A percentile compares a stretch with the other conserved stretches of the same genome.
Evolutionary conservation across 2,329 filamentous ascomycete species (phyloP).

Genomic region (Aspergillus glaucus): DNA sequence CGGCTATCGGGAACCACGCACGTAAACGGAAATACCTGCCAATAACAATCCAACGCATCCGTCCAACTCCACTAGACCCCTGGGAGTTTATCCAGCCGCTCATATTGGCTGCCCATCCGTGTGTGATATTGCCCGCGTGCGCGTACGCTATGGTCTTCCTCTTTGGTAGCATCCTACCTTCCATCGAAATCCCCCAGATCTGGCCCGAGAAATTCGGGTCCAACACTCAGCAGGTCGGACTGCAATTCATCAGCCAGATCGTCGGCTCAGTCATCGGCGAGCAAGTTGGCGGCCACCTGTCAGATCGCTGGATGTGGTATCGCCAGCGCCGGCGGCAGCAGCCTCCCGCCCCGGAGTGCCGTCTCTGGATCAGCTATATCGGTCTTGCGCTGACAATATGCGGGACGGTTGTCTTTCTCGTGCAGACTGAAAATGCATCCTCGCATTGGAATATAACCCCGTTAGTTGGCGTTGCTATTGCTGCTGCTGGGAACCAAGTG

Average conservation of each 20-base stretch:
- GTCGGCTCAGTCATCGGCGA: slow-evolving; percentile 56
- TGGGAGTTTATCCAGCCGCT: slow-evolving; percentile 50
- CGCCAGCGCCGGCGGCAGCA: slow-evolving; percentile 26
- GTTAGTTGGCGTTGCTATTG: slow-evolving; percentile 49
- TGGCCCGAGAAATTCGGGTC: slow-evolving; percentile 52
- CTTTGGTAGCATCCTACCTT: slow-evolving; percentile 49
- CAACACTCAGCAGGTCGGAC: slow-evolving; percentile 53
- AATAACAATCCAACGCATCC: slow-evolving; percentile 45
- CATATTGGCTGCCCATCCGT: slow-evolving; percentile 40
- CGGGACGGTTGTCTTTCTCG: slow-evolving; percentile 53
- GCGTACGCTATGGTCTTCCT: slow-evolving; percentile 56
- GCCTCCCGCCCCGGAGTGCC: slow-evolving; percentile 46
- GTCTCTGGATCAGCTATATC: slow-evolving; percentile 54
- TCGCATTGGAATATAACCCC: slow-evolving; percentile 52
- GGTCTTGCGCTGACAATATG: slow-evolving; percentile 48
- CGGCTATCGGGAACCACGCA: slow-evolving; percentile 16
- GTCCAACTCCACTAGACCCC: slow-evolving; percentile 44
- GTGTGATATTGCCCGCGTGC: slow-evolving; percentile 47
- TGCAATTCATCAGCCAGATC: slow-evolving; percentile 55
- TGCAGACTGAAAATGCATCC: slow-evolving; percentile 45
- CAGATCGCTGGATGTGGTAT: slow-evolving; percentile 52
- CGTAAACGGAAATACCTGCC: slow-evolving; percentile 40
- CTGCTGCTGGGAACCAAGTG: slow-evolving; percentile 54
- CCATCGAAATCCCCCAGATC: slow-evolving; percentile 56
- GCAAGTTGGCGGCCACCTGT: slow-evolving; percentile 52